Conservation (phyloP, 345 rosid genomes). For the Euphorbia peplus region DNA sequence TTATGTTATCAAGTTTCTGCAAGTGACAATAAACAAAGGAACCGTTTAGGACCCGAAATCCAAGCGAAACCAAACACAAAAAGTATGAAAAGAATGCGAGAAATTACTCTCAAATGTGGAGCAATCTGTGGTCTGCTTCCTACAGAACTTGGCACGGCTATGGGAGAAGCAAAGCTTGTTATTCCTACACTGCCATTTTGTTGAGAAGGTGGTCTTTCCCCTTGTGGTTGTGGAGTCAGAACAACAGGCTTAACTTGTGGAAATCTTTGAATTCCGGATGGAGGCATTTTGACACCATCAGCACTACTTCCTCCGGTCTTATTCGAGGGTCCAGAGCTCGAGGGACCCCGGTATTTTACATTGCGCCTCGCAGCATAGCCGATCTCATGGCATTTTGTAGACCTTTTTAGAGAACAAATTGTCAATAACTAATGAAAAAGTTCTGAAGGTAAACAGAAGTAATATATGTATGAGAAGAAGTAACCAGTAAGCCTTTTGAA, state of each 20-base stretch:
- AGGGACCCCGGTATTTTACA: slow-evolving; percentile 15
- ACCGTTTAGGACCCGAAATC: neutral
- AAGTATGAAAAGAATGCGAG: neutral
- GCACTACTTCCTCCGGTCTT: slow-evolving; percentile 8
- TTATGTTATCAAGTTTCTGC: neutral
- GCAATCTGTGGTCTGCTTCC: neutral
- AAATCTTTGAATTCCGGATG: neutral
- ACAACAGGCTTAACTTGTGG: neutral
- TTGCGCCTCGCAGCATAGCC: slow-evolving; percentile 55
- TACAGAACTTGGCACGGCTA: neutral
- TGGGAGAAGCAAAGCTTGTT: neutral
- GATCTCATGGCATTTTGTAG: slow-evolving; percentile 49
- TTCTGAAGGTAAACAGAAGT: neutral
- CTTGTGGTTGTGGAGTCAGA: neutral
- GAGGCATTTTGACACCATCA: neutral
- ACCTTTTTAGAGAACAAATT: slow-evolving; percentile 33
- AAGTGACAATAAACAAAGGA: neutral
- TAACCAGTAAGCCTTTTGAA: slow-evolving; percentile 62
- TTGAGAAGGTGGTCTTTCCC: slow-evolving; percentile 3
- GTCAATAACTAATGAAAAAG: neutral
- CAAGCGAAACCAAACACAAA: no score
- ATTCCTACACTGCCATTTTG: neutral
- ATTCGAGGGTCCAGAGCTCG: slow-evolving; percentile 6
- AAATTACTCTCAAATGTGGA: slow-evolving; percentile 25
- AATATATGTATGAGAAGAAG: neutral